Conservation (phyloP, 768 basidiomycete species). For the Suillus paluster region DNA sequence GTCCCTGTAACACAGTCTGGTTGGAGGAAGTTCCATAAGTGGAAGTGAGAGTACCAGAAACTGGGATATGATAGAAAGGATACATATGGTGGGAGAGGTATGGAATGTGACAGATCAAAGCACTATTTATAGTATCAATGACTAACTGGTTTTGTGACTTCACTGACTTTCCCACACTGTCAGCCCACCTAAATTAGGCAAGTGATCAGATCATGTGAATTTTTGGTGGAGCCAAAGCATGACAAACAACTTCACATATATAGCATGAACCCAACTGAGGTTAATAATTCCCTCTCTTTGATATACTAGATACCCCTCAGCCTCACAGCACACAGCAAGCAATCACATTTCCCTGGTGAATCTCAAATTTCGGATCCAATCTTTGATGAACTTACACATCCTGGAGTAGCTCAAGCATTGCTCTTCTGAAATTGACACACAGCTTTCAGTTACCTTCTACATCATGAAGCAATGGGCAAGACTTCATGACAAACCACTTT, state of each 20-base stretch:
- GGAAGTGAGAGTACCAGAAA: no score
- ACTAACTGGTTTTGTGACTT: no score
- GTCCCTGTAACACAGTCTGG: no score
- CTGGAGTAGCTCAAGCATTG: neutral
- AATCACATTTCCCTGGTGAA: neutral
- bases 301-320: neutral
- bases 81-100: no score
- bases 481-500: neutral
- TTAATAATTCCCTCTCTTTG: neutral
- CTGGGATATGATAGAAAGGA: no score
- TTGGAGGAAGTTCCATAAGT: no score
- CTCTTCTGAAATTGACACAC: neutral
- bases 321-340: neutral
- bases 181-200: neutral
- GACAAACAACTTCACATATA: slow-evolving; percentile 1
- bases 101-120: no score
- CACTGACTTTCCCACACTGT: no score
- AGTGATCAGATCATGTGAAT: neutral
- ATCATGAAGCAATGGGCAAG: slow-evolving; percentile 1
- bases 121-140: no score
- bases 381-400: neutral
- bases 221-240: neutral
- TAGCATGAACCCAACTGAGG: neutral
- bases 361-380: neutral
- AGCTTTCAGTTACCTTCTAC: neutral